phyloP scores from a whole-genome alignment of 768 basidiomycete species.

The Hypholoma fasciculare region DNA sequence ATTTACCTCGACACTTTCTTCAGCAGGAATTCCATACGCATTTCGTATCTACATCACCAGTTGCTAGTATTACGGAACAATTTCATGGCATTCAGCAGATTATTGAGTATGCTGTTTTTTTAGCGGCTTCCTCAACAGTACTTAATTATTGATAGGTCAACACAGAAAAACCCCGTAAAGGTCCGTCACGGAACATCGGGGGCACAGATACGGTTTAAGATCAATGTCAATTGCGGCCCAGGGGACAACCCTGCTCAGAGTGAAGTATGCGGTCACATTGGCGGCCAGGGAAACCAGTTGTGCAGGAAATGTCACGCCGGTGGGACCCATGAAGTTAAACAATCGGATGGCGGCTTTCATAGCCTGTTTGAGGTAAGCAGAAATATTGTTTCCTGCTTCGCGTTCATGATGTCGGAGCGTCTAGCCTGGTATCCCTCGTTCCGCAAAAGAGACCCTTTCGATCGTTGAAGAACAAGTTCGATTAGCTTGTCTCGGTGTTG shows the following conservation, averaged over 20 bases:
- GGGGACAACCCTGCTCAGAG: constrained; percentile 42
- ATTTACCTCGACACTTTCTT: constrained; percentile 25
- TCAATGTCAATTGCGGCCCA: constrained; percentile 27
- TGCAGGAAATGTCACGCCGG: constrained; percentile 42
- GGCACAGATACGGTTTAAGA: constrained; percentile 21
- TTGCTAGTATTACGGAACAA: constrained; percentile 31
- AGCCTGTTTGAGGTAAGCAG: constrained; percentile 26
- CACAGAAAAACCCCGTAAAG: constrained; percentile 2
- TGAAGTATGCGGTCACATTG: constrained; percentile 37
- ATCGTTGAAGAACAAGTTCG: constrained; percentile 30
- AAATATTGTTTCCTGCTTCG: neutral
- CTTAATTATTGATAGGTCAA: constrained; percentile 3
- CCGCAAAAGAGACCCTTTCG: constrained; percentile 16
- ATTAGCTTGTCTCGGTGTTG: constrained; percentile 30
- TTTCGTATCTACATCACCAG: constrained; percentile 17
- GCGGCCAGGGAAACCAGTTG: constrained; percentile 35
- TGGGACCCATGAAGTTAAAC: constrained; percentile 31
- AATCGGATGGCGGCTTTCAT: constrained; percentile 32
- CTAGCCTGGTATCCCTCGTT: constrained; percentile 23
- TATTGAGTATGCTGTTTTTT: constrained; percentile 12
- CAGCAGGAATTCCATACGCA: constrained; percentile 31
- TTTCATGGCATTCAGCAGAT: constrained; percentile 22
- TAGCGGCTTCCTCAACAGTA: neutral
- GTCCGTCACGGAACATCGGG: constrained; percentile 22
- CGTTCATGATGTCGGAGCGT: neutral